Evolutionary conservation across 2,329 filamentous ascomycete species (phyloP), one percentile per base, ranked within the genome.

Genomic region (Ceratocystis alfenasii): DNA sequence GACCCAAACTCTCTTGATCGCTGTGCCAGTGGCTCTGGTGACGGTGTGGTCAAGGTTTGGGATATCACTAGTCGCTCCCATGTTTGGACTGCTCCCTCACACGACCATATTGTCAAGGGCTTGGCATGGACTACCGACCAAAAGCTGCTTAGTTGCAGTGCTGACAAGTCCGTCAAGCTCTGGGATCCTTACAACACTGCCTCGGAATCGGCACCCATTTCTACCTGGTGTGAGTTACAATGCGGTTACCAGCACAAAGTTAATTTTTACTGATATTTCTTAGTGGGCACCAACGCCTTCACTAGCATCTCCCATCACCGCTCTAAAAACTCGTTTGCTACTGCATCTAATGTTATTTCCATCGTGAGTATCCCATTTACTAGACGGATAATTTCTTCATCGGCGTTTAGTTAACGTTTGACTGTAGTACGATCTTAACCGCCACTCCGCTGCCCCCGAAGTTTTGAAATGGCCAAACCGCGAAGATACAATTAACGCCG

Each of bases 41-140:
- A 99, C 75, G 93, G 94, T 69, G 85, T 96, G 8, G 84, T 99
- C 67, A 99, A 99, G 76, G 88, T 94, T 44, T 95, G 91, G 91
- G 87, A 95, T 65, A 69, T 94, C 71, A 81, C 85, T 8, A 87
- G 80, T 68, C 80, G 84, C 66, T 85, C 88, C 33, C 87, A 94
- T 73, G 81, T 87, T 61, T 93, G 89, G 87, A 82, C 89, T 71
- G 82, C 83, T 2, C 85, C 88, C 69, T 93, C 91, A 28, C 95
- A 99, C 74, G 89, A 96, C 71, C 95, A 95, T 71, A 87, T 96
- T 57, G 90, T 97, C 70, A 96, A 95, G 79, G 89, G 88, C 15
- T 81, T 96, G 73, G 88, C 87, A 71, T 99, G 93, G 88, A 96
- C 91, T 2, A 82, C 84, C 57, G 90, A 95, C 71, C 83, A 87